These are phyloP conservation scores for Pezicula carpinea DNA, from an alignment of 2,329 filamentous ascomycete genomes.

Conservation along the genomic window DNA sequence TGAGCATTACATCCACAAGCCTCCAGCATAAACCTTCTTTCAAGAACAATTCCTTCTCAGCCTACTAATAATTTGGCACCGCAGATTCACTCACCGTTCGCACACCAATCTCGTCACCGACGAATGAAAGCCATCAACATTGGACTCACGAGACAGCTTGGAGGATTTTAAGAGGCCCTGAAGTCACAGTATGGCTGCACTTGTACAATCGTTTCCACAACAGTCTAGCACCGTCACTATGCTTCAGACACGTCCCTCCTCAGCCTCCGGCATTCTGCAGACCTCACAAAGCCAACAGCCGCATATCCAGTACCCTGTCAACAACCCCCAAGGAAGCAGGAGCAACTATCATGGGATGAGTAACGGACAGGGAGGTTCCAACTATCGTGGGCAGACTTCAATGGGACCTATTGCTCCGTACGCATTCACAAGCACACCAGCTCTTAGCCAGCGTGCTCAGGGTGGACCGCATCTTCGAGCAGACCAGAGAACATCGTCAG, in stretches of 20 bases:
- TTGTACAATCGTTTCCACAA: slow-evolving; percentile 77
- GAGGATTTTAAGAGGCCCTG: slow-evolving; percentile 2
- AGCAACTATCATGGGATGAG: slow-evolving; percentile 47
- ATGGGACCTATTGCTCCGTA: slow-evolving; percentile 67
- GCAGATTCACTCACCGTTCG: too few species aligned
- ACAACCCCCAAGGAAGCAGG: slow-evolving; percentile 39
- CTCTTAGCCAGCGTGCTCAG: slow-evolving; percentile 34
- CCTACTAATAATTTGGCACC: too few species aligned
- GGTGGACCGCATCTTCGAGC: slow-evolving; percentile 45
- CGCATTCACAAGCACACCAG: slow-evolving; percentile 69
- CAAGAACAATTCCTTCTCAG: neutral
- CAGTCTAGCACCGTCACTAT: slow-evolving; percentile 69
- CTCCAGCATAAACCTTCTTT: slow-evolving; percentile 4
- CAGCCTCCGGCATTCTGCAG: slow-evolving; percentile 49
- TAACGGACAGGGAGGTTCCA: slow-evolving; percentile 38
- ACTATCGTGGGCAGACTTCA: slow-evolving; percentile 47
- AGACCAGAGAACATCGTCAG: slow-evolving; percentile 50
- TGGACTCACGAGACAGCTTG: too few species aligned
- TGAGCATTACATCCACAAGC: slow-evolving; percentile 13
- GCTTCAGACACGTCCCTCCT: slow-evolving; percentile 68
- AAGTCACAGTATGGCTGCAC: slow-evolving; percentile 67
- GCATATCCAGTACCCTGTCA: slow-evolving; percentile 43
- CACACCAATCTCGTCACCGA: neutral
- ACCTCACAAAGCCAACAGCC: slow-evolving; percentile 25
- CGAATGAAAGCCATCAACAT: slow-evolving; percentile 12